phyloP scores from a whole-genome alignment of 768 basidiomycete species.

The Termitomyces eurrhizus region DNA sequence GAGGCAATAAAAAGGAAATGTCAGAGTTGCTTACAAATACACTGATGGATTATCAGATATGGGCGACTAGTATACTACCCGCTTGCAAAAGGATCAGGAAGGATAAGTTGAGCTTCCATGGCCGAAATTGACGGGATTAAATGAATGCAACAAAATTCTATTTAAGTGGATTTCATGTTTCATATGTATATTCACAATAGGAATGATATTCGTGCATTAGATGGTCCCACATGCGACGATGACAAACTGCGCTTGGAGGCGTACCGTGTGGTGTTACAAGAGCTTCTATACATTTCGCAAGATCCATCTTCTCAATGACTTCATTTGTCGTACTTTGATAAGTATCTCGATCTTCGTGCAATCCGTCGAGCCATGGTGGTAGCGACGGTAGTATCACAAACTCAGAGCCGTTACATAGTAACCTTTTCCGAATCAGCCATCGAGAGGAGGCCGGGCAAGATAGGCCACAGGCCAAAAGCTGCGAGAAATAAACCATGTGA shows the following conservation, averaged over 20 bases:
- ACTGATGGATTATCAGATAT: neutral
- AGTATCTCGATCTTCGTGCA: neutral
- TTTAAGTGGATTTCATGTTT: neutral
- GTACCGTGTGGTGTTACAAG: conserved; percentile 35
- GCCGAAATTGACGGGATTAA: too few species aligned
- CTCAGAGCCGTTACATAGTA: conserved; percentile 70
- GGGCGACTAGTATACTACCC: neutral
- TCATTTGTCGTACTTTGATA: conserved; percentile 38
- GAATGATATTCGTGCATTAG: neutral
- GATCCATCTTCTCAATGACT: conserved; percentile 56
- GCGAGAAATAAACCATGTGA: conserved; percentile 11
- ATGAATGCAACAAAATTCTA: neutral
- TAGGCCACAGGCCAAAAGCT: neutral
- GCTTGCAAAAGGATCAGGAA: neutral
- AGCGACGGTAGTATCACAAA: conserved; percentile 77
- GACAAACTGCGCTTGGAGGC: conserved; percentile 39
- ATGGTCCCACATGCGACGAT: conserved; percentile 37
- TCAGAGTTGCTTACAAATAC: neutral
- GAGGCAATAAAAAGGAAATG: conserved; percentile 11
- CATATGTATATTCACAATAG: neutral
- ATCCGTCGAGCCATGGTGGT: conserved; percentile 61
- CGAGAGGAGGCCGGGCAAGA: conserved; percentile 52
- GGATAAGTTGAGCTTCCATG: neutral
- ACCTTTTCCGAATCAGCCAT: conserved; percentile 68
- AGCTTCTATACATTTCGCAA: conserved; percentile 58